A percentile compares a stretch with the other conserved stretches of the same genome.
phyloP scores from a whole-genome alignment of 2,329 filamentous ascomycete species.

The Clonostachys sp. region DNA sequence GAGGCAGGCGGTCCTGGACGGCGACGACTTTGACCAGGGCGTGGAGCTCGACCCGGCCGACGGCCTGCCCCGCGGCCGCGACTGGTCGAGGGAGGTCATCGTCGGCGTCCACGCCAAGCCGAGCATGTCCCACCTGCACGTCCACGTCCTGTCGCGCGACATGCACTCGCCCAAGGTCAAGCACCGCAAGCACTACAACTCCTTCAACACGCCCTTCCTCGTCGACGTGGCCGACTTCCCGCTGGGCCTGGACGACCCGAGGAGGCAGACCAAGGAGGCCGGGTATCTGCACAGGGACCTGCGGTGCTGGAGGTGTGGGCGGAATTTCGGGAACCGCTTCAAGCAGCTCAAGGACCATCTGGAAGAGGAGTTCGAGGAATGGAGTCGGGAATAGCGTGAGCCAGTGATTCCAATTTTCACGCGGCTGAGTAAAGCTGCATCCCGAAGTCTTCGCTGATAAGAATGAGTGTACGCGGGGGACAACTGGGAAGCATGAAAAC shows the following conservation, averaged over 20 bases:
- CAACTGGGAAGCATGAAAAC: too few relatives aligned
- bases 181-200: conserved; percentile 87
- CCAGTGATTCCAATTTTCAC: conserved; percentile 23
- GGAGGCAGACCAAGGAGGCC: conserved; percentile 50
- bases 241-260: conserved; percentile 57
- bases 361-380: conserved; percentile 66
- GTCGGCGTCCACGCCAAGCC: conserved; percentile 83
- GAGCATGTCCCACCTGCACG: conserved; percentile 87
- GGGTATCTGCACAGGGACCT: conserved; percentile 63
- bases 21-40: conserved; percentile 28
- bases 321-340: conserved; percentile 71
- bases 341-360: conserved; percentile 71
- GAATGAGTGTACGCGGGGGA: too few relatives aligned
- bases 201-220: conserved; percentile 83
- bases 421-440: not conserved
- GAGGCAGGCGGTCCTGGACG: conserved; percentile 64
- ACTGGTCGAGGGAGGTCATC: conserved; percentile 73
- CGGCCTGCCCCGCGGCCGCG: conserved; percentile 62
- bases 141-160: conserved; percentile 82
- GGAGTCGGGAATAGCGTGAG: conserved; percentile 51
- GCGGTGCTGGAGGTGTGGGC: conserved; percentile 79
- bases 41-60: conserved; percentile 3
- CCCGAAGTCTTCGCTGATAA: too few relatives aligned
- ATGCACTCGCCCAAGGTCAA: conserved; percentile 68
- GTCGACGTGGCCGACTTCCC: conserved; percentile 78